phyloP scores from a whole-genome alignment of 2,329 filamentous ascomycete species.

The Aspergillus sp. region DNA sequence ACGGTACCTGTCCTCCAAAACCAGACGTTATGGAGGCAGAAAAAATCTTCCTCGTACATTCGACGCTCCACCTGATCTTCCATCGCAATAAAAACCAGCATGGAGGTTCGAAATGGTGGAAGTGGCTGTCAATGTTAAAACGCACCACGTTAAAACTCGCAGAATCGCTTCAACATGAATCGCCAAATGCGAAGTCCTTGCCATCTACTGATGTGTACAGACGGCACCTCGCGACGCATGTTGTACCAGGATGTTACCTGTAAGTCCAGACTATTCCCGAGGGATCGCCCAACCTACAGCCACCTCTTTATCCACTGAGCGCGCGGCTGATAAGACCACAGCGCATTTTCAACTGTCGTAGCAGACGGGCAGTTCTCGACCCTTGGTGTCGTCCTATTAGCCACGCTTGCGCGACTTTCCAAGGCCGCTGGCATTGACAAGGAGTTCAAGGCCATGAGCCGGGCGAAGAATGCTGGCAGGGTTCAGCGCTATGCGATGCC shows the following conservation, averaged over 20 bases:
- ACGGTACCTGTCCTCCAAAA: too few species aligned
- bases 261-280: constrained; percentile 22
- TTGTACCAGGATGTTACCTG: constrained; percentile 43
- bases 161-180: constrained; percentile 37
- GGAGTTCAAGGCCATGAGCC: constrained; percentile 13
- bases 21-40: constrained; percentile 24
- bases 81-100: constrained; percentile 93
- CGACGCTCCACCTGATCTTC: constrained; percentile 65
- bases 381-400: constrained; percentile 67
- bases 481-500: not conserved
- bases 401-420: constrained; percentile 59
- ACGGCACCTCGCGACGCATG: constrained; percentile 27
- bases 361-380: constrained; percentile 71
- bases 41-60: constrained; percentile 31
- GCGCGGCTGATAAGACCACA: constrained; percentile 12
- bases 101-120: constrained; percentile 77
- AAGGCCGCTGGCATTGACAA: constrained; percentile 39
- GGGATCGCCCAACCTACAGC: not conserved
- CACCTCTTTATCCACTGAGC: not conserved
- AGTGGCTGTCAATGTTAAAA: constrained; percentile 67
- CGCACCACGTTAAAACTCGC: constrained; percentile 61
- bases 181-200: not conserved
- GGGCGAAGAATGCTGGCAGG: not conserved
- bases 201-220: constrained; percentile 24
- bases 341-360: constrained; percentile 64